Percentiles rank a stretch among this genome's conserved stretches.
Conservation (phyloP, 129 eudicot species). For the Artemisia annua region DNA sequence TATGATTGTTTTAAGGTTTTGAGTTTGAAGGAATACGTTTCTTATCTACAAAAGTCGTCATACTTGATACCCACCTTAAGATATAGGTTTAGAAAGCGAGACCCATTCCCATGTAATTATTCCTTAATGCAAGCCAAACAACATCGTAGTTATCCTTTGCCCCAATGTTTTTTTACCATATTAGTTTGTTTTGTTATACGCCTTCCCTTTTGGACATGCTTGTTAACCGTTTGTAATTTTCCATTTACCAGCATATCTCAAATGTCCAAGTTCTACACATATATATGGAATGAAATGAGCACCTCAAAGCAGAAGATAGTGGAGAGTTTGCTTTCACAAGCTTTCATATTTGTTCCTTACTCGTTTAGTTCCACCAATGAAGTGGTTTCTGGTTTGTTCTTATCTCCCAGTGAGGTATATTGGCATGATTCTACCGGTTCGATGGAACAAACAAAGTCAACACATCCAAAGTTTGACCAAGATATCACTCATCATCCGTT, state of each 20-base stretch:
- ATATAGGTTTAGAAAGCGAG: too few relatives aligned
- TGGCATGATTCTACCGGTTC: slow-evolving; percentile 70
- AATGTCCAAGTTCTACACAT: slow-evolving; percentile 71
- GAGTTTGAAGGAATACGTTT: too few relatives aligned
- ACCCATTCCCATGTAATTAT: too few relatives aligned
- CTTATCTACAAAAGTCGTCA: too few relatives aligned
- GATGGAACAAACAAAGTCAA: slow-evolving; percentile 37
- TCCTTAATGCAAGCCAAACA: too few relatives aligned
- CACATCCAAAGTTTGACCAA: slow-evolving; percentile 23
- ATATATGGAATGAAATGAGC: slow-evolving; percentile 64
- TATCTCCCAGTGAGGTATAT: slow-evolving; percentile 63
- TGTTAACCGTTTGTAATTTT: slow-evolving; percentile 12
- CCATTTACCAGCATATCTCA: slow-evolving; percentile 58
- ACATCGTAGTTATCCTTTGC: too few relatives aligned
- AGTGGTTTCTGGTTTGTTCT: slow-evolving; percentile 57
- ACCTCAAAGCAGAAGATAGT: slow-evolving; percentile 45
- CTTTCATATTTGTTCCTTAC: slow-evolving; percentile 68
- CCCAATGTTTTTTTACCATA: too few relatives aligned
- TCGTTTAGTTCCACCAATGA: slow-evolving; percentile 34
- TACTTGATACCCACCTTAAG: too few relatives aligned
- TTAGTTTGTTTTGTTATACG: background rate
- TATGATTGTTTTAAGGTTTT: too few relatives aligned
- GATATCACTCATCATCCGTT: slow-evolving; percentile 17
- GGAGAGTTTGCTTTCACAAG: slow-evolving; percentile 49
- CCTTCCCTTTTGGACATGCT: background rate